Percentiles rank a stretch among this genome's conserved stretches.
Evolutionary conservation across 805 yeast genomes (phyloP).

Genomic region (Lipomyces lipofer): DNA sequence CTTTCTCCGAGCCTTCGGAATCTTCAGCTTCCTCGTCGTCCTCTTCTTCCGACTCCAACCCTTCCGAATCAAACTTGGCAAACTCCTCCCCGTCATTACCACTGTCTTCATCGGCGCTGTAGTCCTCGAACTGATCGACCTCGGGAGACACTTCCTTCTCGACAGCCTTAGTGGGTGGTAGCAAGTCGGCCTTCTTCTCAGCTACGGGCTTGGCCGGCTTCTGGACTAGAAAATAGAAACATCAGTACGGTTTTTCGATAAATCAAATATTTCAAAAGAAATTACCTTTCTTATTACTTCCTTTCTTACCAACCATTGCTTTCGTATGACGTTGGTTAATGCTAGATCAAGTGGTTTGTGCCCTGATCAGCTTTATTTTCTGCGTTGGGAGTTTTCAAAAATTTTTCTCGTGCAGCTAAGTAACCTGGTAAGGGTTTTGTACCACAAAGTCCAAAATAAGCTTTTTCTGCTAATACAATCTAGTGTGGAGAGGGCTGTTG

Average conservation of each 20-base stretch:
- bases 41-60: constrained; percentile 36
- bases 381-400: constrained; percentile 17
- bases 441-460: too few species aligned
- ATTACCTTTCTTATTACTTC: constrained; percentile 8
- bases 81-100: constrained; percentile 8
- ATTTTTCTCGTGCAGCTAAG: constrained; percentile 3
- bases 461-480: too few species aligned
- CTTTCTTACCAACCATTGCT: constrained; percentile 15
- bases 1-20: constrained; percentile 18
- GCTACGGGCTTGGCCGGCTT: neutral
- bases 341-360: neutral
- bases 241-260: neutral
- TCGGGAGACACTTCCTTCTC: neutral
- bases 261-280: too few species aligned
- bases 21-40: constrained; percentile 27
- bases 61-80: constrained; percentile 17
- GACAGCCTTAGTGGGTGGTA: neutral
- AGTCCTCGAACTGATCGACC: neutral
- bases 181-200: neutral
- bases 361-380: neutral
- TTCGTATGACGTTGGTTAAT: too few species aligned
- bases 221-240: neutral
- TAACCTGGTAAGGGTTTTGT: too few species aligned
- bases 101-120: neutral
- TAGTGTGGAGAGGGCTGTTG: too few species aligned